phyloP scores from a whole-genome alignment of 1,139 yeast species.

The Geotrichum klebahnii region DNA sequence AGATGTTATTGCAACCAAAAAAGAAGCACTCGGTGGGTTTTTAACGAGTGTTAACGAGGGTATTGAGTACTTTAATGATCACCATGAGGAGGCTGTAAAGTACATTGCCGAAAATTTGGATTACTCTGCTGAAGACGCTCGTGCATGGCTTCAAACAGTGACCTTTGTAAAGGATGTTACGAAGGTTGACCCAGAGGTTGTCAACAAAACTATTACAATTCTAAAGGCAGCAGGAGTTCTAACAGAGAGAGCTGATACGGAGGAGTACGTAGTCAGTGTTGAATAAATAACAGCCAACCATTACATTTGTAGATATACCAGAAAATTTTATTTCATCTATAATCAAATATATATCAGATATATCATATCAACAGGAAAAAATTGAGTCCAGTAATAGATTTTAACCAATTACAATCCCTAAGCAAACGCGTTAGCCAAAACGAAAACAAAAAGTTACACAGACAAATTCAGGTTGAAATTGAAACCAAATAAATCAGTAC shows the following conservation, averaged over 20 bases:
- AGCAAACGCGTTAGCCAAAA: not conserved
- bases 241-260: slow-evolving; percentile 29
- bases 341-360: not conserved
- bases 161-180: slow-evolving; percentile 52
- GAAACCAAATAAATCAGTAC: not conserved
- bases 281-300: not conserved
- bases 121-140: slow-evolving; percentile 71
- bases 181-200: slow-evolving; percentile 49
- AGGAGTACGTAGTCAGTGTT: slow-evolving; percentile 23
- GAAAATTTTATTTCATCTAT: not conserved
- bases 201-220: slow-evolving; percentile 56
- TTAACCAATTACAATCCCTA: too few species aligned
- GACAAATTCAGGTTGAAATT: too few species aligned
- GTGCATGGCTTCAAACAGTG: slow-evolving; percentile 76
- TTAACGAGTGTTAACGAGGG: slow-evolving; percentile 61
- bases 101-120: slow-evolving; percentile 66
- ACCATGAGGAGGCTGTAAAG: slow-evolving; percentile 62
- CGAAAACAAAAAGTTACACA: not conserved
- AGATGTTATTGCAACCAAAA: slow-evolving; percentile 36
- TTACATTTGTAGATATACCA: not conserved
- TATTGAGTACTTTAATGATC: slow-evolving; percentile 54
- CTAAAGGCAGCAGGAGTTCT: slow-evolving; percentile 59
- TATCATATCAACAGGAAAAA: not conserved
- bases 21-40: slow-evolving; percentile 43
- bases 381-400: not conserved